Evolutionary conservation across 768 basidiomycete genomes (phyloP), one percentile per base, ranked within the genome.

Genomic region (Hygrophoropsis aurantiaca): DNA sequence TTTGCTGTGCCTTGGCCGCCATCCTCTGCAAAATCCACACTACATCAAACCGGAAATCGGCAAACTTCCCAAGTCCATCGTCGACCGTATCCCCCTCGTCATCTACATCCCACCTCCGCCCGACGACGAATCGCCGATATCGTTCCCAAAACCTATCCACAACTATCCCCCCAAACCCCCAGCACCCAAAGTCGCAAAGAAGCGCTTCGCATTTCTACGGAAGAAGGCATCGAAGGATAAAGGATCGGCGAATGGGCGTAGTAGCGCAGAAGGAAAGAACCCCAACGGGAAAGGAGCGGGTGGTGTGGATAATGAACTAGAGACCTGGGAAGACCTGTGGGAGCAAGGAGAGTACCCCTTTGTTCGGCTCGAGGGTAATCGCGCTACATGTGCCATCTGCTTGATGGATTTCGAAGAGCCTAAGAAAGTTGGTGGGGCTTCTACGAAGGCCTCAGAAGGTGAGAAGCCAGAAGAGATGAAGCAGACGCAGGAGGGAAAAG

Each of bases 321-420:
- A 74, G 52, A 74, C 77, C 11, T 91, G 88, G 87, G 85, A 90
- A 54, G 84, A 84, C 44, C 74, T 81, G 42, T 93, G 87, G 85
- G 89, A 89, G 56, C 73, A 77, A 35, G 77, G 79, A 32, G 82
- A 84, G 42, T 86, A 86, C 62, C 90, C 90, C 2, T 91, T 92
- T 62, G 87, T 93, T 27, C 70, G 85, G 35, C 73, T 93, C 30
- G 87, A 90, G 54, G 85, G 81, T 19, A 90, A 92, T 58, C 83
- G 90, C 43, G 90, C 90, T 4, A 80, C 84, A 13, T 92, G 90
- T 62, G 87, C 87, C 20, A 88, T 91, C 44, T 92, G 90, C 62
- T 68, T 92, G 54, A 75, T 86, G 77, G 90, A 92, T 62, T 93
- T 90, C 52, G 86, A 87, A 54, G 86, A 85, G 63, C 90, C 90